Conservation (phyloP, 768 basidiomycete genomes). For the Podaxis sp. region DNA sequence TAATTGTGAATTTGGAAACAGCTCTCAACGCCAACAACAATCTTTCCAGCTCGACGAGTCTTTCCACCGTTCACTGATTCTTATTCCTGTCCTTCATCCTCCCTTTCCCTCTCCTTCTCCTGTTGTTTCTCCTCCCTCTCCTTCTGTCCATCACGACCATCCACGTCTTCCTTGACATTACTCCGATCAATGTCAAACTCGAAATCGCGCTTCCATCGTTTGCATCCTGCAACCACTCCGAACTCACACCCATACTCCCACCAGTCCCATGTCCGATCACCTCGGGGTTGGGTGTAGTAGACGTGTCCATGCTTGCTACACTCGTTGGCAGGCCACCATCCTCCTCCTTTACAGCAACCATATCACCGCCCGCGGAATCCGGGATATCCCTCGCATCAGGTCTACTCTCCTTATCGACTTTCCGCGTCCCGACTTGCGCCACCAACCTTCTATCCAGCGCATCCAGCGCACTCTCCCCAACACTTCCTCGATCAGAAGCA, state of each 20-base stretch:
- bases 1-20: neutral
- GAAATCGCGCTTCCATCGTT: constrained; percentile 53
- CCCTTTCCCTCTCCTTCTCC: constrained; percentile 22
- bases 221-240: constrained; percentile 29
- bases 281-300: constrained; percentile 33
- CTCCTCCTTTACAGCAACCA: too few relatives aligned
- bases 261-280: constrained; percentile 21
- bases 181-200: constrained; percentile 47
- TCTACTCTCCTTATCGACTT: constrained; percentile 30
- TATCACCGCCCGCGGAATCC: neutral
- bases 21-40: constrained; percentile 10
- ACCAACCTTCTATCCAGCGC: constrained; percentile 68
- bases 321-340: constrained; percentile 2
- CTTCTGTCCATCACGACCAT: constrained; percentile 1
- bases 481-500: too few relatives aligned
- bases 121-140: too few relatives aligned
- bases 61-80: constrained; percentile 29
- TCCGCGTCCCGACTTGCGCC: constrained; percentile 75
- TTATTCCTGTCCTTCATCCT: constrained; percentile 15
- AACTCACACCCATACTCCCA: neutral
- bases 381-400: constrained; percentile 34
- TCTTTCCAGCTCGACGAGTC: constrained; percentile 29
- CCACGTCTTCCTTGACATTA: constrained; percentile 22
- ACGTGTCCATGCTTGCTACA: neutral
- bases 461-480: constrained; percentile 61